Percentiles rank a stretch among this genome's conserved stretches.
Evolutionary conservation across 371 early-diverging fungal genomes (phyloP).

Genomic region (Paraphysoderma sedebokerense): DNA sequence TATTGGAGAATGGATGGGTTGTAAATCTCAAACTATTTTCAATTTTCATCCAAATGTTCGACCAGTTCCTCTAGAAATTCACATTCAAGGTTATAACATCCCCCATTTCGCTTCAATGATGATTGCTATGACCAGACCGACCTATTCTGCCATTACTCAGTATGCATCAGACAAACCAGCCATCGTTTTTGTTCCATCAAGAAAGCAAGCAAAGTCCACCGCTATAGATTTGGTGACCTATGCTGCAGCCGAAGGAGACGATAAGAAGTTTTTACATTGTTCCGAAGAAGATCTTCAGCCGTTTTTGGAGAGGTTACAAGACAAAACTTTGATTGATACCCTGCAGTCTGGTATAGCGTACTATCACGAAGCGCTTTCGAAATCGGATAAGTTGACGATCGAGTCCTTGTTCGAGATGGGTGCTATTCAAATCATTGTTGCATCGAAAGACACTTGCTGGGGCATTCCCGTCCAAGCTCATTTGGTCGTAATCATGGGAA

Average conservation of each 20-base stretch:
- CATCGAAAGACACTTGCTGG: constrained; percentile 83
- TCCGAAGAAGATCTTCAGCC: constrained; percentile 40
- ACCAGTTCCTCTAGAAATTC: constrained; percentile 82
- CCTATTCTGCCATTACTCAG: constrained; percentile 55
- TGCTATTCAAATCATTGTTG: constrained; percentile 75
- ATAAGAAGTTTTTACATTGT: constrained; percentile 53
- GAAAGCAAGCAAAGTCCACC: constrained; percentile 78
- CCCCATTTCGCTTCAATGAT: constrained; percentile 85
- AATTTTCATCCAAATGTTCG: constrained; percentile 90
- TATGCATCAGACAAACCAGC: constrained; percentile 46
- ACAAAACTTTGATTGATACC: constrained; percentile 48
- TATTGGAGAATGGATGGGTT: constrained; percentile 91
- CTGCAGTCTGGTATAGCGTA: constrained; percentile 73
- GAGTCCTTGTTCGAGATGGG: constrained; percentile 60
- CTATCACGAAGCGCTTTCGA: constrained; percentile 69
- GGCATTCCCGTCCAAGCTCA: constrained; percentile 55
- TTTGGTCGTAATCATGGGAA: constrained; percentile 88
- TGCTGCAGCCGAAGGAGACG: constrained; percentile 48
- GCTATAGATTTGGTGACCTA: constrained; percentile 47
- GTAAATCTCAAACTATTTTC: constrained; percentile 49
- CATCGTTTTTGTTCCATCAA: constrained; percentile 78
- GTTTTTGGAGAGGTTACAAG: constrained; percentile 39
- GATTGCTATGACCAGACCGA: constrained; percentile 83
- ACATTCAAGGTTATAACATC: constrained; percentile 75
- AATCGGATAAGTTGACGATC: constrained; percentile 40